phyloP scores from a whole-genome alignment of 208 protist species.

The Porcisia deanei region DNA sequence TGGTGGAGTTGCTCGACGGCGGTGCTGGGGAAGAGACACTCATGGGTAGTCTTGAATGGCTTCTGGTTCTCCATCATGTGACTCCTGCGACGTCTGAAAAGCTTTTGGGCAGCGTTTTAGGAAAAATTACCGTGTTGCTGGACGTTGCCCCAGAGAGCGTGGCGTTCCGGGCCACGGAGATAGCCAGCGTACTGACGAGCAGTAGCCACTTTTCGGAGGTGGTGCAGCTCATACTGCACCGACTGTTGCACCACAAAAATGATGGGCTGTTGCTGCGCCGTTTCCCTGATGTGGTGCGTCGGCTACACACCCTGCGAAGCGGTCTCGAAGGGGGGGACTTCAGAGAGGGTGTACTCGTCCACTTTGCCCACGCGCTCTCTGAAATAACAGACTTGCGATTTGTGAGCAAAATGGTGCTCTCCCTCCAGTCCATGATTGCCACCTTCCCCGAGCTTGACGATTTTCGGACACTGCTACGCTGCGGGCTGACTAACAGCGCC shows the following conservation, averaged over 20 bases:
- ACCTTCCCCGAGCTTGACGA: constrained; percentile 89
- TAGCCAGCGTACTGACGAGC: constrained; percentile 42
- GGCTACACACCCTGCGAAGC: constrained; percentile 36
- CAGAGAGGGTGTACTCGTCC: constrained; percentile 20
- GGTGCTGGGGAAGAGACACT: constrained; percentile 47
- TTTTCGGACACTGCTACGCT: constrained; percentile 72
- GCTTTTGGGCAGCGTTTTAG: constrained; percentile 31
- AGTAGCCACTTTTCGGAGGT: constrained; percentile 37
- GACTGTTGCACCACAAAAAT: constrained; percentile 18
- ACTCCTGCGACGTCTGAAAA: constrained; percentile 24
- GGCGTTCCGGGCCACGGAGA: constrained; percentile 47
- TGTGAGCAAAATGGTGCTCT: constrained; percentile 68
- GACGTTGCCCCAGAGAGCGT: constrained; percentile 48
- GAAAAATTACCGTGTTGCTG: constrained; percentile 33
- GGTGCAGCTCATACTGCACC: constrained; percentile 25
- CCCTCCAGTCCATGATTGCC: constrained; percentile 71
- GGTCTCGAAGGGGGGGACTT: background rate
- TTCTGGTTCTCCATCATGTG: constrained; percentile 46
- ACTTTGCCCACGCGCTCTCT: constrained; percentile 25
- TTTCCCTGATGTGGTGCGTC: constrained; percentile 50
- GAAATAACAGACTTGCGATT: constrained; percentile 49
- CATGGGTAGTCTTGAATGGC: constrained; percentile 58
- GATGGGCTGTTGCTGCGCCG: constrained; percentile 36
- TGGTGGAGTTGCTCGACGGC: constrained; percentile 24
- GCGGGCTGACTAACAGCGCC: constrained; percentile 24